Evolutionary conservation across 2,329 filamentous ascomycete genomes (phyloP).

Genomic region (Leptographium flavum): DNA sequence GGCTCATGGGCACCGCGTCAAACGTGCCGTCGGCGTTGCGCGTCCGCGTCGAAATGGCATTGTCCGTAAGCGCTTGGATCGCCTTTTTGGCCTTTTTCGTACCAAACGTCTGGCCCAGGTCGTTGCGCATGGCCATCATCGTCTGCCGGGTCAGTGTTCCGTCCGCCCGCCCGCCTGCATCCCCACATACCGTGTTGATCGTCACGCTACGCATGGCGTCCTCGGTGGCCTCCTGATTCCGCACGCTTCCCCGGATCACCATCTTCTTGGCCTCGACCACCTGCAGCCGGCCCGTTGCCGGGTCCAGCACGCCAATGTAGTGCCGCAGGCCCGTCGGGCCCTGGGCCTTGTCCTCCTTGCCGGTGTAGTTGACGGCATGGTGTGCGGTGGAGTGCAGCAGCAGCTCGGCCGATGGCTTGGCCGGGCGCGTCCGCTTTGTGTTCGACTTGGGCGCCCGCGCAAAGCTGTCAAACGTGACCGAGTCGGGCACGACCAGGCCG

Average conservation of each 20-base stretch:
- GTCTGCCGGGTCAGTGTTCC: conserved; percentile 23
- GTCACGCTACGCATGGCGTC: conserved; percentile 26
- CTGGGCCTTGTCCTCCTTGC: conserved; percentile 32
- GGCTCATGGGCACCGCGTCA: conserved; percentile 9
- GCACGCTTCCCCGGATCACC: conserved; percentile 41
- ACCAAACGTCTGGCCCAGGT: conserved; percentile 66
- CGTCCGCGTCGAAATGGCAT: conserved; percentile 41
- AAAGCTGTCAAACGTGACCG: conserved; percentile 33
- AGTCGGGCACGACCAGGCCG: conserved; percentile 22
- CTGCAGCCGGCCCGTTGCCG: conserved; percentile 41
- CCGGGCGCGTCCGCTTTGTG: conserved; percentile 15
- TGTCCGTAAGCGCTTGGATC: conserved; percentile 52
- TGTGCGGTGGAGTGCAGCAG: conserved; percentile 44
- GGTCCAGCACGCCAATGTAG: conserved; percentile 51
- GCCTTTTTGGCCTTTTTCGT: conserved; percentile 78
- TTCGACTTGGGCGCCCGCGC: conserved; percentile 20
- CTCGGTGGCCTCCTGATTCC: conserved; percentile 36
- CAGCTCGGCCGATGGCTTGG: conserved; percentile 28
- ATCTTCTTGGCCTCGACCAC: conserved; percentile 52
- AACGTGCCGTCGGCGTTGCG: conserved; percentile 31
- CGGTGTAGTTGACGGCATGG: conserved; percentile 44
- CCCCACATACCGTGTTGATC: conserved; percentile 21
- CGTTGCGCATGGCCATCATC: conserved; percentile 47
- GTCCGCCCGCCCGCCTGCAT: background rate
- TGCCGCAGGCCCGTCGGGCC: conserved; percentile 37